Evolutionary conservation across 164 flowering plant species (phyloP).

Genomic region (Kingdonia uniflora): DNA sequence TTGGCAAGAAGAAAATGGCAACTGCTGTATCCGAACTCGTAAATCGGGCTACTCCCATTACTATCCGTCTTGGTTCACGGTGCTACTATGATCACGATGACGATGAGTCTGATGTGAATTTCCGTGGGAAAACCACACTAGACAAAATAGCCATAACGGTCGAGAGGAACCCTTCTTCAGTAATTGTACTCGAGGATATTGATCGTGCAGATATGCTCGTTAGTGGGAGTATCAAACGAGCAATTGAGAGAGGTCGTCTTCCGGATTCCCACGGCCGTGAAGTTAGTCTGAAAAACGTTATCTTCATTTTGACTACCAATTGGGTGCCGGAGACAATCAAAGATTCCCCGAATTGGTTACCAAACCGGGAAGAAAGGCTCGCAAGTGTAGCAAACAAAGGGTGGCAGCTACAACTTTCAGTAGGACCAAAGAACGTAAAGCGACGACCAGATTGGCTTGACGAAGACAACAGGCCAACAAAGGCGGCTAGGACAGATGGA

Average conservation of each 20-base stretch:
- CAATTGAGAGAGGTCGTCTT: conserved; percentile 76
- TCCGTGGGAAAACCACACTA: conserved; percentile 77
- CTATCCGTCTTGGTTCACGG: conserved; percentile 50
- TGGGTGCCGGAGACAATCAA: conserved; percentile 42
- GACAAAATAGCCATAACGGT: conserved; percentile 81
- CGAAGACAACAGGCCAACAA: conserved; percentile 36
- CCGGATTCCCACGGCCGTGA: conserved; percentile 92
- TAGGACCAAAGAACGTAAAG: conserved; percentile 34
- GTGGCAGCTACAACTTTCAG: conserved; percentile 53
- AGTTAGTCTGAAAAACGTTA: conserved; percentile 60
- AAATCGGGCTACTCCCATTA: conserved; percentile 36
- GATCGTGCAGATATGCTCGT: conserved; percentile 67
- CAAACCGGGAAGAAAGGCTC: conserved; percentile 38
- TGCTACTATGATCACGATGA: conserved; percentile 23
- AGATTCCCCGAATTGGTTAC: conserved; percentile 9
- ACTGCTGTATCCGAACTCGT: conserved; percentile 60
- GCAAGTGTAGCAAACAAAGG: conserved; percentile 25
- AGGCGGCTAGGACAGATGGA: conserved; percentile 38
- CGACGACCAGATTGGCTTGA: conserved; percentile 51
- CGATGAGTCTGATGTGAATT: conserved; percentile 27
- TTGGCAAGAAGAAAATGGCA: conserved; percentile 88
- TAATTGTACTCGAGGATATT: conserved; percentile 67
- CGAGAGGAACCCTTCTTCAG: conserved; percentile 65
- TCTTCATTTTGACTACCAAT: conserved; percentile 67
- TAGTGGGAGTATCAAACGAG: conserved; percentile 63